Evolutionary conservation across 23 red algal genomes (phyloP).

Genomic region (Gracilaria domingensis): DNA sequence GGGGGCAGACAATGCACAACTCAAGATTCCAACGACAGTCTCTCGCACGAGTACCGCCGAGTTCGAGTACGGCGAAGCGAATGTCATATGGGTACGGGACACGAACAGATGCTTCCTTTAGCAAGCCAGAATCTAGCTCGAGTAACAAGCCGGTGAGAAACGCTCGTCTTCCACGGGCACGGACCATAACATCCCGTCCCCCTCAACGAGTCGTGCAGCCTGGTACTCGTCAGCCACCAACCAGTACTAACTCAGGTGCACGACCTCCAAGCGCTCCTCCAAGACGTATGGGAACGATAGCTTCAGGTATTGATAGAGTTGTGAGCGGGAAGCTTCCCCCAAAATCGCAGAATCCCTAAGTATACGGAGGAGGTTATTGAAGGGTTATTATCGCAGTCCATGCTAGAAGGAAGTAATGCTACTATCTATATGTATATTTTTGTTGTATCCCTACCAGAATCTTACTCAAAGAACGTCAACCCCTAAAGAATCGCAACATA

Average conservation of each 20-base stretch:
- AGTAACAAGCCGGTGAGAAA: conserved; percentile 13
- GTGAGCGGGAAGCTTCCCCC: conserved; percentile 41
- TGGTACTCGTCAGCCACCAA: conserved; percentile 5
- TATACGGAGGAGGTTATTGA: neutral
- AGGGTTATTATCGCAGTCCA: neutral
- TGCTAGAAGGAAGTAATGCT: neutral
- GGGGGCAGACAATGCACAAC: conserved; percentile 34
- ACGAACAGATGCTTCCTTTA: conserved; percentile 13
- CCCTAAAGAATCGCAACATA: neutral
- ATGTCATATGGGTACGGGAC: conserved; percentile 41
- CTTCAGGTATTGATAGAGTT: conserved; percentile 20
- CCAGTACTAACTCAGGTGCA: neutral
- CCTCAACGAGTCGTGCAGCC: conserved; percentile 15
- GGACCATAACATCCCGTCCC: conserved; percentile 12
- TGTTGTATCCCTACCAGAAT: conserved; percentile 41
- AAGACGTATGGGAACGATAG: conserved; percentile 9
- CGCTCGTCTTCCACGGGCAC: conserved; percentile 27
- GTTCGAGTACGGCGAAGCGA: conserved; percentile 27
- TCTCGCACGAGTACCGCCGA: conserved; percentile 36
- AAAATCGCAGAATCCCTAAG: conserved; percentile 5
- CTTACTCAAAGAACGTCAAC: neutral
- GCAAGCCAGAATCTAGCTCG: neutral
- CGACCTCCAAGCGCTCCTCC: conserved; percentile 25
- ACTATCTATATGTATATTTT: conserved; percentile 33
- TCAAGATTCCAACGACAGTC: conserved; percentile 8